These are phyloP conservation scores for Fraxinus quadrangulata DNA, from an alignment of 257 asterid species.

Conservation along the genomic window DNA sequence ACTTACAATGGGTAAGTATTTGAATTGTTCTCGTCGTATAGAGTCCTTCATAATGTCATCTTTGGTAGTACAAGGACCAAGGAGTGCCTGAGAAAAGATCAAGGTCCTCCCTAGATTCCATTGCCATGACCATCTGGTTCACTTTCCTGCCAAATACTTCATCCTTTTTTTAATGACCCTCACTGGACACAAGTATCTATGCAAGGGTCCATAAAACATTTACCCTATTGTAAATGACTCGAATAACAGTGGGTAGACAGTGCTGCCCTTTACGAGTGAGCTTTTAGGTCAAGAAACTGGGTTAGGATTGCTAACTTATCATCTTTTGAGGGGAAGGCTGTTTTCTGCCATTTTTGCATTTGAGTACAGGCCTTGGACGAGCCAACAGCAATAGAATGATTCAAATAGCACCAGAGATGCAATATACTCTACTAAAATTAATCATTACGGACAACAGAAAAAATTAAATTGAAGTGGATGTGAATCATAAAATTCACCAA, in stretches of 20 bases:
- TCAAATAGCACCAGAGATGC: neutral
- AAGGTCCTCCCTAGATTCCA: neutral
- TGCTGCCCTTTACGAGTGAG: neutral
- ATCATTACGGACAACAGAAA: neutral
- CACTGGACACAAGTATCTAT: neutral
- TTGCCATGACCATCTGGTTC: neutral
- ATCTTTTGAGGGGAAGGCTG: neutral
- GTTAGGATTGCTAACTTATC: neutral
- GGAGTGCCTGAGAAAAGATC: neutral
- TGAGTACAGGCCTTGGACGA: neutral
- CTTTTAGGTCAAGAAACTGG: neutral
- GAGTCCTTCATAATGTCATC: neutral
- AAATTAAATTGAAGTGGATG: neutral
- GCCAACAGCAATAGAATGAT: neutral
- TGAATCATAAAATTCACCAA: slow-evolving; percentile 1
- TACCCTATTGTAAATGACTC: neutral
- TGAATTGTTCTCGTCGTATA: neutral
- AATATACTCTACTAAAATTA: neutral
- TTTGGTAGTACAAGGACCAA: neutral
- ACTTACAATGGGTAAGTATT: slow-evolving; percentile 82
- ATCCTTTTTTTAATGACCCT: neutral
- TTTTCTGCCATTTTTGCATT: neutral
- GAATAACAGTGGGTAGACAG: neutral
- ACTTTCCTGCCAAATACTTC: neutral
- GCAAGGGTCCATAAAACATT: neutral